Conservation (phyloP, 495 filamentous ascomycete genomes). For the Trichoderma orchidacearum region DNA sequence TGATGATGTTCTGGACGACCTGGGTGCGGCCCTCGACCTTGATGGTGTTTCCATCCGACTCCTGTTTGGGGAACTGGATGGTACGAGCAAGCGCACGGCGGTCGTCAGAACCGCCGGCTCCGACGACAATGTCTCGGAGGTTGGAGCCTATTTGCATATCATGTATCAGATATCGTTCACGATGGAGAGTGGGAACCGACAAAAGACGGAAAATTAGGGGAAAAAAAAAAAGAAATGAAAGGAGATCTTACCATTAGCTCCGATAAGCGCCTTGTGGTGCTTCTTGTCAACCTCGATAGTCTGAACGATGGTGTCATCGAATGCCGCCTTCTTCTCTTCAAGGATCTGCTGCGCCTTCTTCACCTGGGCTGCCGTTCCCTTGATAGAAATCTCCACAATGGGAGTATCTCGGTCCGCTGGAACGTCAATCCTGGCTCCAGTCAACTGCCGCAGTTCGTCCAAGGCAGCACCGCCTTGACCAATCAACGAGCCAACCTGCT, state of each 20-base stretch:
- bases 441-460: constrained; percentile 72
- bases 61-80: constrained; percentile 78
- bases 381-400: constrained; percentile 71
- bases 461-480: constrained; percentile 79
- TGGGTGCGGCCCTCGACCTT: constrained; percentile 68
- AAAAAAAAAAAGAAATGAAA: background rate
- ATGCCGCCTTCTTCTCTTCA: constrained; percentile 66
- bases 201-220: background rate
- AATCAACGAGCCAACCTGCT: constrained; percentile 79
- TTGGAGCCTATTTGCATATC: constrained; percentile 79
- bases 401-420: constrained; percentile 48
- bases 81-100: constrained; percentile 64
- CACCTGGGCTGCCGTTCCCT: constrained; percentile 82
- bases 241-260: constrained; percentile 60
- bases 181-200: too few relatives aligned
- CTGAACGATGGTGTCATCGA: constrained; percentile 73
- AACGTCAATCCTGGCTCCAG: constrained; percentile 80
- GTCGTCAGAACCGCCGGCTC: constrained; percentile 82
- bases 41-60: constrained; percentile 69
- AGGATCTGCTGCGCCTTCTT: constrained; percentile 78
- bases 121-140: constrained; percentile 72
- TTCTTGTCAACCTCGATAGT: constrained; percentile 78
- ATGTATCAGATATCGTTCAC: too few relatives aligned
- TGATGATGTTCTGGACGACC: constrained; percentile 80
- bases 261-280: constrained; percentile 83